Evolutionary conservation across 2,329 filamentous ascomycete genomes (phyloP).

Genomic region (Fusarium fujikuroi): DNA sequence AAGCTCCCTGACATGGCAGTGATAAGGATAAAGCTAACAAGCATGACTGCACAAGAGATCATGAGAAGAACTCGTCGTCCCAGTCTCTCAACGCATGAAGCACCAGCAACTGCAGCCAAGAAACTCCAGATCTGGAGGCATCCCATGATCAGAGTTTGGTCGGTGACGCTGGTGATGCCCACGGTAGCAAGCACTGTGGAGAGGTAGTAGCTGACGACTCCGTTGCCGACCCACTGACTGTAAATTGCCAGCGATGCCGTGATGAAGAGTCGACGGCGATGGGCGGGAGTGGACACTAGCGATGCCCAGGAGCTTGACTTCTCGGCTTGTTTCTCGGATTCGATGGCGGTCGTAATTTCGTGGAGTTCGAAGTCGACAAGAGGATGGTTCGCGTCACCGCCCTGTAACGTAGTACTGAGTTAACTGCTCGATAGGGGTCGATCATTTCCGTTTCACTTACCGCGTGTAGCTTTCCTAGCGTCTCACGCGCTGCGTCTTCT

Average conservation of each 20-base stretch:
- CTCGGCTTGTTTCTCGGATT: constrained; percentile 11
- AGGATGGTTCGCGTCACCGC: constrained; percentile 5
- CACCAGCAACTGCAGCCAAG: constrained; percentile 8
- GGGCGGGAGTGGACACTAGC: constrained; percentile 7
- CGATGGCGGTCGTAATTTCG: constrained; percentile 17
- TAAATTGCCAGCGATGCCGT: constrained; percentile 6
- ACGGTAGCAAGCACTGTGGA: constrained; percentile 1
- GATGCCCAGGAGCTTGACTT: constrained; percentile 11
- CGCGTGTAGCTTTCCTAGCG: background rate
- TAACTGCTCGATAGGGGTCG: accelerated
- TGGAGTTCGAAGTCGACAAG: constrained; percentile 19
- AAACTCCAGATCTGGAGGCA: constrained; percentile 22
- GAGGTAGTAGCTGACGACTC: constrained; percentile 23
- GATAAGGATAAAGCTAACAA: constrained; percentile 14
- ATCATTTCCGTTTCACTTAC: background rate
- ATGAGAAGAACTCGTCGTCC: constrained; percentile 14
- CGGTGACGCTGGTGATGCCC: constrained; percentile 15
- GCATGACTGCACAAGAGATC: constrained; percentile 8
- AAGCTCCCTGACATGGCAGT: constrained; percentile 18
- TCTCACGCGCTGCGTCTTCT: background rate
- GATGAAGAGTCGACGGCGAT: constrained; percentile 16
- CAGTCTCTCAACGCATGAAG: background rate
- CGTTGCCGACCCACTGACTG: constrained; percentile 20
- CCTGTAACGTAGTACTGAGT: background rate
- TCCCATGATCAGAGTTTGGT: constrained; percentile 18